Conservation (phyloP, 257 asterid genomes). For the Ligustrum vulgare region DNA sequence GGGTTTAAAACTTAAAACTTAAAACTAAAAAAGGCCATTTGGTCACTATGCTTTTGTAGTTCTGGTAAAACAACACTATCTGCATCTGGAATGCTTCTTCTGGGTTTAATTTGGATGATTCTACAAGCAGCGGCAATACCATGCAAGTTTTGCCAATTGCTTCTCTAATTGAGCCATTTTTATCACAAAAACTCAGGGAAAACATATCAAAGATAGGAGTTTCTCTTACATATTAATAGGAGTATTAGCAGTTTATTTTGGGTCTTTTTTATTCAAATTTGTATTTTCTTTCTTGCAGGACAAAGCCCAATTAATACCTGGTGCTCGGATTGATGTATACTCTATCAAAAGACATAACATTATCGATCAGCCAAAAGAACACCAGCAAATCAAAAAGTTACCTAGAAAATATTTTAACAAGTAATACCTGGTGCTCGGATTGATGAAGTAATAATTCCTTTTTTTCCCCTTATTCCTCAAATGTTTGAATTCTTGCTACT, state of each 20-base stretch:
- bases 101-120: slow-evolving; percentile 38
- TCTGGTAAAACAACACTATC: slow-evolving; percentile 88
- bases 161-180: slow-evolving; percentile 80
- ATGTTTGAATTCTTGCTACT: slow-evolving; percentile 5
- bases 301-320: slow-evolving; percentile 60
- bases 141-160: slow-evolving; percentile 74
- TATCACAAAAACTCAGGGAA: slow-evolving; percentile 43
- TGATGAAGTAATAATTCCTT: slow-evolving; percentile 36
- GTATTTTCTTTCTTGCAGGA: slow-evolving; percentile 46
- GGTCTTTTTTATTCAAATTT: not conserved
- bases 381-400: too few species aligned
- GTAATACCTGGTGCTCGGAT: too few species aligned
- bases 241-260: not conserved
- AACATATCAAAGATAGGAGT: slow-evolving; percentile 47
- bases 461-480: slow-evolving; percentile 10
- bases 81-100: slow-evolving; percentile 85
- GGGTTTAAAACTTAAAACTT: too few species aligned
- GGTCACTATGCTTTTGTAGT: slow-evolving; percentile 36
- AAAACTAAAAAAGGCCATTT: too few species aligned
- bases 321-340: slow-evolving; percentile 76
- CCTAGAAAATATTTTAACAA: too few species aligned
- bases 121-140: slow-evolving; percentile 25
- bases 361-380: too few species aligned
- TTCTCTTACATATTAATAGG: slow-evolving; percentile 9
- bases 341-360: too few species aligned